Conservation (phyloP, 176 grass and related monocot species). For the Carex pumila region DNA sequence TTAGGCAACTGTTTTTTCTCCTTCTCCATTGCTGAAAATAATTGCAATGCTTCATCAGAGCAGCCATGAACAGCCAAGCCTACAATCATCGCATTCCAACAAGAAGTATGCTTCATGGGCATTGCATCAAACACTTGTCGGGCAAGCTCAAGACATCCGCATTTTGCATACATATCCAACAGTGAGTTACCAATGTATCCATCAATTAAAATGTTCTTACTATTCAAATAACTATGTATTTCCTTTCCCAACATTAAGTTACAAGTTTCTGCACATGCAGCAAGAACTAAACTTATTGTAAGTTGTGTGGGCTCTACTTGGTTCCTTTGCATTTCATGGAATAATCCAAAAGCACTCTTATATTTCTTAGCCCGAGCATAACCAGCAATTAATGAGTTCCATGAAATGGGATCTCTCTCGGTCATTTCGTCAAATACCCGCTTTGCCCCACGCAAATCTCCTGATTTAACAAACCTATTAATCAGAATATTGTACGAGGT, state of each 20-base stretch:
- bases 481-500: slow-evolving; percentile 62
- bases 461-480: slow-evolving; percentile 24
- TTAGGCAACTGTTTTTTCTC: slow-evolving; percentile 34
- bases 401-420: slow-evolving; percentile 42
- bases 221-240: slow-evolving; percentile 44
- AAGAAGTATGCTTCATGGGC: slow-evolving; percentile 24
- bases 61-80: slow-evolving; percentile 53
- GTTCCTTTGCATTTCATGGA: slow-evolving; percentile 40
- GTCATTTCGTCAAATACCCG: slow-evolving; percentile 44
- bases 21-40: slow-evolving; percentile 44
- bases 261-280: slow-evolving; percentile 37
- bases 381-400: slow-evolving; percentile 61
- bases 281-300: slow-evolving; percentile 47
- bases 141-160: slow-evolving; percentile 40
- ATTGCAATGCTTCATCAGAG: slow-evolving; percentile 35
- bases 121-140: slow-evolving; percentile 40
- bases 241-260: slow-evolving; percentile 32
- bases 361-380: slow-evolving; percentile 34
- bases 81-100: slow-evolving; percentile 42
- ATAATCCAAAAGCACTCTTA: slow-evolving; percentile 26
- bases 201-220: slow-evolving; percentile 41
- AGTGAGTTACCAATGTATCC: slow-evolving; percentile 56
- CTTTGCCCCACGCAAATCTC: slow-evolving; percentile 26
- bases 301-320: slow-evolving; percentile 43
- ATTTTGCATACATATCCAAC: slow-evolving; percentile 80